A percentile compares a stretch with the other conserved stretches of the same genome.
Conservation (phyloP, 2,329 filamentous ascomycete genomes). For the Chalaropsis thielavioides region DNA sequence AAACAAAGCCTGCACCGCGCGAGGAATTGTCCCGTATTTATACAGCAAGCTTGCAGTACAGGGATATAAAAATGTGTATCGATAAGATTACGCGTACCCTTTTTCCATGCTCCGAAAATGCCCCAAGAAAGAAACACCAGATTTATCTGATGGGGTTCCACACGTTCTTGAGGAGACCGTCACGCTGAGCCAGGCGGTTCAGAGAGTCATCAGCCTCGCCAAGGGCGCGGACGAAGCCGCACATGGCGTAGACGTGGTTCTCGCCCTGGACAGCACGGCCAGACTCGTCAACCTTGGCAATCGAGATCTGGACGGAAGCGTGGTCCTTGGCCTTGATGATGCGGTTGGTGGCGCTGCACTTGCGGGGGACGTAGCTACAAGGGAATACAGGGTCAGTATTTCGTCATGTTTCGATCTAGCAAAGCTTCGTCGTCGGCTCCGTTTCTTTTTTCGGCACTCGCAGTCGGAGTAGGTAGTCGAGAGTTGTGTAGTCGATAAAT, state of each 20-base stretch:
- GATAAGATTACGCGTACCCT: slow-evolving; percentile 15
- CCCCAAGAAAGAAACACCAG: slow-evolving; percentile 16
- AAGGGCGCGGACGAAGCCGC: slow-evolving; percentile 94
- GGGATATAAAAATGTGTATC: slow-evolving; percentile 1
- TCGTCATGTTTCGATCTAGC: not conserved
- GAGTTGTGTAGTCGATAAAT: not conserved
- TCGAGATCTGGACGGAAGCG: slow-evolving; percentile 90
- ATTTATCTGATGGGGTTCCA: slow-evolving; percentile 64
- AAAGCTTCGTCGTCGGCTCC: not conserved
- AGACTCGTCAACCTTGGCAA: slow-evolving; percentile 98
- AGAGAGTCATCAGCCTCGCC: slow-evolving; percentile 94
- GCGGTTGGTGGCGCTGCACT: slow-evolving; percentile 97
- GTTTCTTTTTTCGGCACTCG: not conserved
- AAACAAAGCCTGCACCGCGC: not conserved
- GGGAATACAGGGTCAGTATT: slow-evolving; percentile 11
- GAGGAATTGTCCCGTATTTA: slow-evolving; percentile 12
- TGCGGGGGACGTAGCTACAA: slow-evolving; percentile 86
- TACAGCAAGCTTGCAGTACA: not conserved
- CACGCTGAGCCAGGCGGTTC: slow-evolving; percentile 89
- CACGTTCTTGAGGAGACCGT: slow-evolving; percentile 93
- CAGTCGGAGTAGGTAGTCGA: not conserved
- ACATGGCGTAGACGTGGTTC: slow-evolving; percentile 94
- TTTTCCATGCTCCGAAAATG: slow-evolving; percentile 17
- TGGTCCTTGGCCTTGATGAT: slow-evolving; percentile 99
- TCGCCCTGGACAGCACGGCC: slow-evolving; percentile 85